Base-by-base conservation (phyloP, 2,329 filamentous ascomycete genomes). In the Phyllachora maydis region DNA sequence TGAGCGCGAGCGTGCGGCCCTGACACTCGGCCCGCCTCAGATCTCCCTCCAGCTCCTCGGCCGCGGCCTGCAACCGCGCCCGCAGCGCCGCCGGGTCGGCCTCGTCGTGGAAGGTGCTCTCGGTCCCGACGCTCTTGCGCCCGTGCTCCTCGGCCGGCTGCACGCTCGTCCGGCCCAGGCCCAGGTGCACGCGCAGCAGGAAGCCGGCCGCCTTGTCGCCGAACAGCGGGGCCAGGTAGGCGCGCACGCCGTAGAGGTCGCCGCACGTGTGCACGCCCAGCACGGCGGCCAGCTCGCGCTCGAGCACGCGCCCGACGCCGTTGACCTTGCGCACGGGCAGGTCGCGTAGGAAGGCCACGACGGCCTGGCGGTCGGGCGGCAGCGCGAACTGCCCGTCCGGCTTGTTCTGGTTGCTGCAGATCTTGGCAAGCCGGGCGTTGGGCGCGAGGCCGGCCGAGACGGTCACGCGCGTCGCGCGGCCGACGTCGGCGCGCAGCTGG, bases 341-440 rank as follows among this genome's bases (percentile, higher is more conserved):
- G 15, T 72, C 62, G 8, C 62, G 59, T 75, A 95, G 92, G 40
- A 93, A 95, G 0, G 59, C 51, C 63, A 95, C 69, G 29, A 98
- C 81, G 1, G 66, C 59, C 14, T 53, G 49, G 7, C 83, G 62
- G 19, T 91, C 72, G 24, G 61, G 76, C 0, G 73, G 60, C 2
- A 95, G 53, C 7, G 65, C 50, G 35, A 75, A 95, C 40, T 95
- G 88, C 0, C 88, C 88, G 36, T 98, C 91, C 0, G 88, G 88
- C 41, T 98, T 98, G 47, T 95, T 93, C 44, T 75, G 67, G 41
- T 98, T 93, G 11, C 81, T 91, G 36, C 76, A 81, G 16, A 98
- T 92, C 47, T 98, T 98, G 15, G 88, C 85, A 9, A 98, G 57
- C 40, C 82, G 85, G 1, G 83, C 73, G 43, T 98, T 98, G 2